A percentile compares a stretch with the other conserved stretches of the same genome.
Conservation (phyloP, 495 filamentous ascomycete genomes). For the Podospora appendiculata region DNA sequence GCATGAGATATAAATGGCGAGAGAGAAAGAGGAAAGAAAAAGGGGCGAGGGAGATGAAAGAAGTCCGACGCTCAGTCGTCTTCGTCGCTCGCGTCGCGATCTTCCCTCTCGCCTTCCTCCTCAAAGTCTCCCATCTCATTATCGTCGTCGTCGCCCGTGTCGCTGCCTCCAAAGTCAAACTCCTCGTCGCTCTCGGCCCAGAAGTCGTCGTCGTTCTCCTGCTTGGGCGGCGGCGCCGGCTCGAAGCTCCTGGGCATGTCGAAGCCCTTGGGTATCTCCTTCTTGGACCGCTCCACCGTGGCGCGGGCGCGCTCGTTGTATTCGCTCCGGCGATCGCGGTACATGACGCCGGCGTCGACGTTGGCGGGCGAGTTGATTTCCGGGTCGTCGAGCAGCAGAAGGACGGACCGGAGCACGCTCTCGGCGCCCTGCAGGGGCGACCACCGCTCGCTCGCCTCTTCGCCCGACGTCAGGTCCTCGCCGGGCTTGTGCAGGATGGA, state of each 20-base stretch:
- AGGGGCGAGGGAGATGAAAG: neutral
- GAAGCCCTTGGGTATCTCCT: slow-evolving; percentile 74
- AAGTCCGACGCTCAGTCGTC: slow-evolving; percentile 16
- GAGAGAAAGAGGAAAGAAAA: slow-evolving; percentile 5
- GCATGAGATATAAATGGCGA: too few species aligned
- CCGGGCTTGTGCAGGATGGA: slow-evolving; percentile 92
- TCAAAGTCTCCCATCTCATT: slow-evolving; percentile 47
- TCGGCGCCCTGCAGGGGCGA: slow-evolving; percentile 87
- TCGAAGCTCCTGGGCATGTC: slow-evolving; percentile 70
- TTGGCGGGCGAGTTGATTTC: slow-evolving; percentile 92
- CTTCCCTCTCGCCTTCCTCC: slow-evolving; percentile 32
- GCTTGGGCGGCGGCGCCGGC: slow-evolving; percentile 54
- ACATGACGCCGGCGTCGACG: slow-evolving; percentile 83
- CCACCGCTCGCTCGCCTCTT: slow-evolving; percentile 84
- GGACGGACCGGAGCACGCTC: slow-evolving; percentile 83
- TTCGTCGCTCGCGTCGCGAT: slow-evolving; percentile 25
- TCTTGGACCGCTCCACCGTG: slow-evolving; percentile 64
- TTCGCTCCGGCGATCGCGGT: slow-evolving; percentile 57
- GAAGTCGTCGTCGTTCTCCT: slow-evolving; percentile 67
- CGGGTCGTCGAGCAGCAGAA: slow-evolving; percentile 90
- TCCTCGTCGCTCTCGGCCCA: slow-evolving; percentile 81
- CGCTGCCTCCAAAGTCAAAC: slow-evolving; percentile 70
- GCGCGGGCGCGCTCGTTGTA: slow-evolving; percentile 64
- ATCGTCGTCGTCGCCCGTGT: slow-evolving; percentile 50
- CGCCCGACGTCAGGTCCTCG: slow-evolving; percentile 86